Conservation (phyloP, 306 rosid genomes). For the Cicer cuneatum region DNA sequence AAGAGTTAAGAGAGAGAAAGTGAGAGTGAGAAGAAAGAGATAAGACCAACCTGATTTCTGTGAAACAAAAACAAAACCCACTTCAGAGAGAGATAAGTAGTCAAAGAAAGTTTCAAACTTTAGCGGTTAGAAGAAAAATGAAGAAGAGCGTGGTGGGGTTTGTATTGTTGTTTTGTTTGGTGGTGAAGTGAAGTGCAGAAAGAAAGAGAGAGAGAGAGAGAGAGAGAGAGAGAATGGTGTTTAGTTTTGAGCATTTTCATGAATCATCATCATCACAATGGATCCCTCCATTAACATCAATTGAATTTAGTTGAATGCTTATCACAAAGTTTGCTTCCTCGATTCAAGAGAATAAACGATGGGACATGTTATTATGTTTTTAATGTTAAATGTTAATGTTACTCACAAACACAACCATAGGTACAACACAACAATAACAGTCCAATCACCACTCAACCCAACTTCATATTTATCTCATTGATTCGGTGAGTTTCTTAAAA, state of each 20-base stretch:
- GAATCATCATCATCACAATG: slow-evolving; percentile 1
- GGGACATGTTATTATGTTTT: slow-evolving; percentile 60
- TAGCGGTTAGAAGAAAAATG: slow-evolving; percentile 33
- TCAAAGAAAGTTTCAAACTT: slow-evolving; percentile 21
- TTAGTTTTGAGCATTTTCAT: slow-evolving; percentile 42
- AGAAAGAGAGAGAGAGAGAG: slow-evolving; percentile 5
- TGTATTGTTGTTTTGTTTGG: background rate
- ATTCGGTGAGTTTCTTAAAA: too few species aligned
- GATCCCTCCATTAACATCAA: slow-evolving; percentile 41
- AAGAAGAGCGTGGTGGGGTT: background rate
- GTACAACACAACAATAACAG: slow-evolving; percentile 36
- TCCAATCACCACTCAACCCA: slow-evolving; percentile 56
- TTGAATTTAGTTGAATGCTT: too few species aligned
- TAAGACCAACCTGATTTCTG: slow-evolving; percentile 59
- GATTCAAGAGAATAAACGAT: slow-evolving; percentile 71
- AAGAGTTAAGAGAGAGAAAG: slow-evolving; percentile 23
- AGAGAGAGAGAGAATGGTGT: background rate
- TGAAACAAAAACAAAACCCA: slow-evolving; percentile 44
- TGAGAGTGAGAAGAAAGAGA: slow-evolving; percentile 25
- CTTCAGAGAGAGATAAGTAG: slow-evolving; percentile 35
- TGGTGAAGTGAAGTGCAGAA: background rate
- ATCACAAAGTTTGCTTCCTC: slow-evolving; percentile 51
- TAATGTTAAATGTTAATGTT: slow-evolving; percentile 44
- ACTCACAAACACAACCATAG: slow-evolving; percentile 52
- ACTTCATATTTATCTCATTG: background rate